Base-by-base conservation (phyloP, 306 rosid species). In the Acmispon strigosus region DNA sequence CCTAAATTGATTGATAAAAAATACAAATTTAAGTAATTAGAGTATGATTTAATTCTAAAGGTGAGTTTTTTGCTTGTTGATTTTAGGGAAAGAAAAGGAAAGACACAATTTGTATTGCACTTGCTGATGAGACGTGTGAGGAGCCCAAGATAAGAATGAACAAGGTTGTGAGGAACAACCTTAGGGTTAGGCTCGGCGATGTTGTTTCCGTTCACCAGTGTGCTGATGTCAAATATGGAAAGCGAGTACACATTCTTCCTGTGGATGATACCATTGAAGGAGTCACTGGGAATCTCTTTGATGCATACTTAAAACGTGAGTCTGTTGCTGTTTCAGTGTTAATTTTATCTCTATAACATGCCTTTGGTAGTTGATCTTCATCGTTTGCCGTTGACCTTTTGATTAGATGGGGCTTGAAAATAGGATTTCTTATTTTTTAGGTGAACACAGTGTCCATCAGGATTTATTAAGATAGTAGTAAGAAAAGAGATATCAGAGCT, bases 161-260 rank as follows among this genome's bases (percentile, higher is more conserved):
- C 82, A 94, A 91, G 86, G 99, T 91, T 64, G 91, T 91, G 36
- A 87, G 99, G 44, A 87, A 80, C 83, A 94, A 91, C 58, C 86
- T 94, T 34, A 89, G 99, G 87, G 99, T 94, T 60, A 87, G 99
- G 85, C 97, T 94, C 5, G 97, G 96, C 2, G 99, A 91, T 65
- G 97, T 94, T 60, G 96, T 94, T 49, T 94, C 97, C 4, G 99
- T 94, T 34, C 97, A 91, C 72, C 96, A 87, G 47, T 94, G 99
- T n/a, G 73, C 96, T 55, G 97, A 94, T 86, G 96, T 94, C 47
- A 94, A 91, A 60, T 94, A 94, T 24, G 99, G 99, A 47, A 89
- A 89, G 81, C 85, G 97, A 13, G 97, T 91, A 5, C 99, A 91
- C 47, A 87, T 94, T 75, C 99, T 94, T 59, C 99, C 96, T 1